These are phyloP conservation scores for Cyclocybe aegerita DNA, from an alignment of 768 basidiomycete species.

Conservation along the genomic window DNA sequence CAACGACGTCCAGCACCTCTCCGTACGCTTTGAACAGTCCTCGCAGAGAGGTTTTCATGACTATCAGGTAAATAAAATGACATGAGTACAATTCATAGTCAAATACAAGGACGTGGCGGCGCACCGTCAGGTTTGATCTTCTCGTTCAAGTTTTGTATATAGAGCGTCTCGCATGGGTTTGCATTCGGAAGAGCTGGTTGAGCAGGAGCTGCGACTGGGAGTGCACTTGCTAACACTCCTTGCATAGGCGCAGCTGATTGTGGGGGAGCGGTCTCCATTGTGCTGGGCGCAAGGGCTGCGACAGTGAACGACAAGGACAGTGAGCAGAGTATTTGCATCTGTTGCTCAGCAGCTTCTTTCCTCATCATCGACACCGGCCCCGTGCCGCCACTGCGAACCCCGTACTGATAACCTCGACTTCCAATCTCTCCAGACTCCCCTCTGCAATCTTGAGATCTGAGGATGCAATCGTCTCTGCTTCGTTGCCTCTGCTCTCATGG, in stretches of 20 bases:
- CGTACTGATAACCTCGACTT: conserved; percentile 6
- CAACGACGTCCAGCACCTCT: conserved; percentile 91
- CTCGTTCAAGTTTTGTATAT: conserved; percentile 96
- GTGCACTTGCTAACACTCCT: conserved; percentile 19
- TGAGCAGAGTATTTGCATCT: no score
- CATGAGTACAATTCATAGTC: neutral
- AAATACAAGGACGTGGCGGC: conserved; percentile 8
- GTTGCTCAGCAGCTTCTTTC: neutral
- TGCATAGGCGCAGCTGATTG: conserved; percentile 24
- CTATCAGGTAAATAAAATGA: conserved; percentile 34
- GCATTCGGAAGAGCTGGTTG: conserved; percentile 18
- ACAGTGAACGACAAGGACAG: no score
- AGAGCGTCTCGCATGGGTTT: conserved; percentile 78
- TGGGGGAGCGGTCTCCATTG: neutral
- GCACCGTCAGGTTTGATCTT: conserved; percentile 81
- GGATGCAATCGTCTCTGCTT: no score
- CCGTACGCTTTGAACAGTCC: conserved; percentile 94
- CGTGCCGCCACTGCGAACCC: neutral
- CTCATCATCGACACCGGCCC: neutral
- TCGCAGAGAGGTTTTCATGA: conserved; percentile 84
- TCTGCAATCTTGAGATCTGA: no score
- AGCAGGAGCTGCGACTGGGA: conserved; percentile 4
- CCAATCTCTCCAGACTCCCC: no score
- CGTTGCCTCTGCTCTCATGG: no score
- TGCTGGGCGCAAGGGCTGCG: no score